Evolutionary conservation across 805 yeast genomes (phyloP).

Genomic region (Debaryomyces prosopidis): DNA sequence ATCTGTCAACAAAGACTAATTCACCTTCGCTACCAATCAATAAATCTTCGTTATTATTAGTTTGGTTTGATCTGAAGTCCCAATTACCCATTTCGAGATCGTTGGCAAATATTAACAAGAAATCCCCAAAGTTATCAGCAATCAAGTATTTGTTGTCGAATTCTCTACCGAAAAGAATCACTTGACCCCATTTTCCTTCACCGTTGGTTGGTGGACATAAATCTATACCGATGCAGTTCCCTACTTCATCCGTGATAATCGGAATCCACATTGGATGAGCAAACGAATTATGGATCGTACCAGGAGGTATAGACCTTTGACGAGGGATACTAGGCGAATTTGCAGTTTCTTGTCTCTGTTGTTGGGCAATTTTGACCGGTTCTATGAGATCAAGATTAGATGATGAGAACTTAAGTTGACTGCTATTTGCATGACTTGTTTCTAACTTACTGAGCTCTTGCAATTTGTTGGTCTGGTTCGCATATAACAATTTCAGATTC

Average conservation of each 20-base stretch:
- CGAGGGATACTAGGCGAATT: constrained; percentile 31
- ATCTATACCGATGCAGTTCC: constrained; percentile 91
- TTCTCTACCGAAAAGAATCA: constrained; percentile 90
- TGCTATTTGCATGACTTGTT: constrained; percentile 15
- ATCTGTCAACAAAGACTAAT: constrained; percentile 65
- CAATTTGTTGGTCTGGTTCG: constrained; percentile 16
- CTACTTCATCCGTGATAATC: constrained; percentile 79
- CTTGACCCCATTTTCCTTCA: constrained; percentile 72
- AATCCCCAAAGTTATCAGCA: constrained; percentile 88
- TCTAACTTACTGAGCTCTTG: constrained; percentile 23
- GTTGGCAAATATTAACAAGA: constrained; percentile 76
- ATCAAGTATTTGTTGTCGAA: constrained; percentile 86
- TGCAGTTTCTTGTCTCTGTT: not conserved
- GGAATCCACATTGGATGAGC: constrained; percentile 96
- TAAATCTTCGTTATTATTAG: constrained; percentile 47
- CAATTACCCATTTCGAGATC: constrained; percentile 86
- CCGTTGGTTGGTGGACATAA: constrained; percentile 68
- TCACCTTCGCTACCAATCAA: constrained; percentile 72
- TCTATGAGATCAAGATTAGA: constrained; percentile 7
- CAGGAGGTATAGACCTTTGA: constrained; percentile 73
- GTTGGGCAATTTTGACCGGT: constrained; percentile 3
- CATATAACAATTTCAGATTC: constrained; percentile 22
- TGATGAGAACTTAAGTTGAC: constrained; percentile 10
- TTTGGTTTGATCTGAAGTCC: constrained; percentile 62
- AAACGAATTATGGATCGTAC: constrained; percentile 68